A percentile compares a stretch with the other conserved stretches of the same genome.
These are phyloP conservation scores for Priceomyces melissophilus DNA, from an alignment of 805 yeast genomes.

Conservation along the genomic window DNA sequence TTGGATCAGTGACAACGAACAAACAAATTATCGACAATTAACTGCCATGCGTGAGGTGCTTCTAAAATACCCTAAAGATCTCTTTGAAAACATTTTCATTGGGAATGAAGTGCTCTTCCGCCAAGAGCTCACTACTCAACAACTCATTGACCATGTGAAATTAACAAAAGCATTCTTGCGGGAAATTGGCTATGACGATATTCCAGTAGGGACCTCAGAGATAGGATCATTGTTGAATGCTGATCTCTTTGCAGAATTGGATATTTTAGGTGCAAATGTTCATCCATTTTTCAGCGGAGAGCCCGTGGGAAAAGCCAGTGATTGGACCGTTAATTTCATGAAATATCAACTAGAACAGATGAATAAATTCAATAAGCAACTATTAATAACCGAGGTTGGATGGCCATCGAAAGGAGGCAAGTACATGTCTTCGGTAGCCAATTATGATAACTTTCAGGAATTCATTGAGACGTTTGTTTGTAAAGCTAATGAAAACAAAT, in stretches of 20 bases:
- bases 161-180: conserved; percentile 37
- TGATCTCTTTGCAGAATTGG: conserved; percentile 42
- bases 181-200: conserved; percentile 25
- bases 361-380: conserved; percentile 21
- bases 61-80: conserved; percentile 38
- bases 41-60: conserved; percentile 41
- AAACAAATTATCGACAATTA: conserved; percentile 46
- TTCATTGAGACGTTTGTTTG: conserved; percentile 56
- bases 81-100: conserved; percentile 50
- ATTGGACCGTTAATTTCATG: conserved; percentile 52
- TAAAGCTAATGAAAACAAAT: conserved; percentile 27
- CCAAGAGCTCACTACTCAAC: conserved; percentile 39
- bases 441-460: conserved; percentile 37
- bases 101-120: conserved; percentile 65
- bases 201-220: conserved; percentile 65
- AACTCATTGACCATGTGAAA: conserved; percentile 40
- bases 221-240: conserved; percentile 45
- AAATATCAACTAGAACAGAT: conserved; percentile 41
- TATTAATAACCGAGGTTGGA: conserved; percentile 61
- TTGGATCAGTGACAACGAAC: conserved; percentile 51
- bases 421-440: conserved; percentile 46
- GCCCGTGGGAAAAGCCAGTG: conserved; percentile 40
- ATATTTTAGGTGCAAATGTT: conserved; percentile 58
- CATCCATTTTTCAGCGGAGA: conserved; percentile 71
- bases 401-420: conserved; percentile 69